These are phyloP conservation scores for Rhizomucor miehei DNA, from an alignment of 371 early-diverging fungal genomes.

Conservation along the genomic window DNA sequence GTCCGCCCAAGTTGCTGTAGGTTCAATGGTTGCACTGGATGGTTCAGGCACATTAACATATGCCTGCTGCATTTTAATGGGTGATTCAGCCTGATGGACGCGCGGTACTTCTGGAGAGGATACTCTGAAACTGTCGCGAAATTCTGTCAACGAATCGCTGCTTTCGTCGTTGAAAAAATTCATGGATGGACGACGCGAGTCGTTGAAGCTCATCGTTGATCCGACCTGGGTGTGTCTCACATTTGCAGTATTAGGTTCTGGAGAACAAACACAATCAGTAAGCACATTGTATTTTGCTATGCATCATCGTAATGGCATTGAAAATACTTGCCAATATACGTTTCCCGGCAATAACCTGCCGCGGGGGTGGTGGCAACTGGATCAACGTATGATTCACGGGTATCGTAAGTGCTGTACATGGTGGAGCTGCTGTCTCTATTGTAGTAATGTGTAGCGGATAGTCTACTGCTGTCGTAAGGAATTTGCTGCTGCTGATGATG, in stretches of 20 bases:
- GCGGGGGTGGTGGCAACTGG: conserved; percentile 10
- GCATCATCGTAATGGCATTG: no score
- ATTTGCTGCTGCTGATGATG: no score
- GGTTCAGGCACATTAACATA: conserved; percentile 14
- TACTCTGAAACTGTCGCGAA: conserved; percentile 13
- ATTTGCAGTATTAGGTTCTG: not conserved
- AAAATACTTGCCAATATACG: conserved; percentile 22
- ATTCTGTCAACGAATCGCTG: conserved; percentile 16
- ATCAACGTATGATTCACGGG: conserved; percentile 27
- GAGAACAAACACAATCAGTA: no score
- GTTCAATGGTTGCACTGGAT: conserved; percentile 18
- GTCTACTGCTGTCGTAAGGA: not conserved
- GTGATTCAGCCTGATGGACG: conserved; percentile 11
- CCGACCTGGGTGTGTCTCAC: conserved; percentile 4
- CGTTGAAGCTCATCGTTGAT: no score
- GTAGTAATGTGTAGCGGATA: conserved; percentile 1
- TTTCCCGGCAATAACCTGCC: conserved; percentile 16
- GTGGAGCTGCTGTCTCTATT: conserved; percentile 12
- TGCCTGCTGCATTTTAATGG: conserved; percentile 20
- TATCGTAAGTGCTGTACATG: conserved; percentile 21
- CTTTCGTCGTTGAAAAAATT: conserved; percentile 12
- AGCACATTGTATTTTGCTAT: no score
- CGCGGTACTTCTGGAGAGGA: conserved; percentile 10
- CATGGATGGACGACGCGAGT: not conserved
- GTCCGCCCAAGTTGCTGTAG: not conserved